Evolutionary conservation across 805 yeast genomes (phyloP), one percentile per base, ranked within the genome.

Genomic region (Myxozyma vanderwaltii): DNA sequence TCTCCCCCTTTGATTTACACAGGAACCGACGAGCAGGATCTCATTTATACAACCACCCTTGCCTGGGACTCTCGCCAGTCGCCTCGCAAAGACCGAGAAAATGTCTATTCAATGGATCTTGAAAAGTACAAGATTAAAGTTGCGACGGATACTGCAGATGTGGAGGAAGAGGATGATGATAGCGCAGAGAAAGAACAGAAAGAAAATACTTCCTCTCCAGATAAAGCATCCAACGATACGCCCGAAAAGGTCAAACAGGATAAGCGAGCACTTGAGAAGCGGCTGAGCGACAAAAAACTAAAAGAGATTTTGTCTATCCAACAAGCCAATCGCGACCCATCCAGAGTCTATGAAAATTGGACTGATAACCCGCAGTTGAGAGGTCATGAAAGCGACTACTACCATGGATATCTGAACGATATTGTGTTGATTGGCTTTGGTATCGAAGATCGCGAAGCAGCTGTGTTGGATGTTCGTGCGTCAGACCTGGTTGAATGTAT

Each of bases 391-490:
- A 61, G 65, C 13, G 65, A 62, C 26, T 62, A 46, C 49, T 62
- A 62, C 35, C 65, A 62, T 39, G 65, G 65, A n/a, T 62, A 62
- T 39, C 54, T 62, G 23, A 59, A 60, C 27, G 65, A 62, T 24
- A 51, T 62, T 10, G 50, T 62, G 10, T 50, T 62, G 33, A 55
- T 62, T 26, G 50, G 56, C 10, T 62, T 62, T 47, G 65, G 63
- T 17, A 62, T 62, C 17, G 64, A 62, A 13, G 65, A 62, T 43
- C 26, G 50, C 31, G 65, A 62, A 31, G 45, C 63, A 7, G 65
- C 65, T 8, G 56, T 59, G 15, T 19, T 62, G 19, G 65, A 62
- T 21, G 65, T 62, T 26, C 54, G 55, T 24, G 65, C 65, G 2
- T 46, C 54, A n/a, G 59, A 54, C 19, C 43, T 62, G 26, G 63